Base-by-base conservation (phyloP, 305 asterid species). In the Solanum hybrid region DNA sequence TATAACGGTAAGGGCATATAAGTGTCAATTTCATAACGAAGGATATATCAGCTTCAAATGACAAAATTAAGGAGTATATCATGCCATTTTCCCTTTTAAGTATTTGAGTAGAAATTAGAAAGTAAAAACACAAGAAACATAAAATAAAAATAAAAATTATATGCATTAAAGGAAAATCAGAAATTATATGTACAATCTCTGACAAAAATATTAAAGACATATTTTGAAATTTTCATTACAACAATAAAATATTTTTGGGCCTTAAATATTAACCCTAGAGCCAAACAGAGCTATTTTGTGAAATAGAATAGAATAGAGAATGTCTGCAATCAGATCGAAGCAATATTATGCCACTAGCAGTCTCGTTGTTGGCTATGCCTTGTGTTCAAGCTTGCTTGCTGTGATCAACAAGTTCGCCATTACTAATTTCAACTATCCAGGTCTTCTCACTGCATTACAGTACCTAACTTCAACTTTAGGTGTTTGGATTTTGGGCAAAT, bases 331-430 rank as follows among this genome's bases (percentile, higher is more conserved):
- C 90, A 94, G 94, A 78, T 89, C 98, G 7, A 95, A 94, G 91
- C 98, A 93, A 78, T 90, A 92, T 91, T 95, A 96, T 79, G 93
- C 97, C 4, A 96, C 99, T 22, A 94, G 96, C 95, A 96, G 96
- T 91, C 92, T 96, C 86, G 96, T 97, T 79, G 89, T 96, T 10
- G 99, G 99, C n/a, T 97, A 97, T 85, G 99, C 99, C 20, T 93
- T 96, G 88, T 96, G 99, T 83, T 97, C 99, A 41, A 97, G 99
- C 91, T 94, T 97, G 88, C 88, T 85, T 32, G 98, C 99, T 6
- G 98, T 97, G 65, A 97, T 96, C 89, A 96, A 97, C 94, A 97
- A 96, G 89, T 96, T 97, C 77, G 98, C 98, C 89, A 96, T 97
- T 22, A 96, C 99, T 90, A 95, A 94, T 79, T 97, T 97, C 79